A percentile compares a stretch with the other conserved stretches of the same genome.
phyloP scores from a whole-genome alignment of 805 yeast genomes.

The Zygosaccharomyces rouxii region DNA sequence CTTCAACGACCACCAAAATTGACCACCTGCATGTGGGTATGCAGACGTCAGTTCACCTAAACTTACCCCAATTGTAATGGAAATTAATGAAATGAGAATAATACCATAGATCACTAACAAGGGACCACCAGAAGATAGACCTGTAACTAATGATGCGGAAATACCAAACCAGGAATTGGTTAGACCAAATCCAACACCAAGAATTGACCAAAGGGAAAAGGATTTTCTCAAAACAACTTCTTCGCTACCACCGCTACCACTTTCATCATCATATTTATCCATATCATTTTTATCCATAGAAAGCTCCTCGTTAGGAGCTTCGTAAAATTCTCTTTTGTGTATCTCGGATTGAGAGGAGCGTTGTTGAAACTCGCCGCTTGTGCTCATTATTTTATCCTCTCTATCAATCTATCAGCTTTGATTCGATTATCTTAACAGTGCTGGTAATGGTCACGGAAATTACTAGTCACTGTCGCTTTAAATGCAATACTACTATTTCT shows the following conservation, averaged over 20 bases:
- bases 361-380: neutral
- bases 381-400: neutral
- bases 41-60: constrained; percentile 54
- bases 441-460: neutral
- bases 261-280: neutral
- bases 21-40: constrained; percentile 63
- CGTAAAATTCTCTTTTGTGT: constrained; percentile 10
- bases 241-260: constrained; percentile 12
- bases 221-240: constrained; percentile 37
- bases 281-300: constrained; percentile 2
- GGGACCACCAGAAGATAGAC: constrained; percentile 58
- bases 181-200: constrained; percentile 59
- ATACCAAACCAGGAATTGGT: constrained; percentile 65
- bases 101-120: constrained; percentile 57
- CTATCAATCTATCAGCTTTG: neutral
- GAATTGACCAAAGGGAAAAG: constrained; percentile 47
- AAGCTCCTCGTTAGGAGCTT: neutral
- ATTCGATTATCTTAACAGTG: neutral
- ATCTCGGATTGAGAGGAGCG: constrained; percentile 6
- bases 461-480: neutral
- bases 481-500: neutral
- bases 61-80: constrained; percentile 47
- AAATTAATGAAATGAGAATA: constrained; percentile 46
- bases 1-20: constrained; percentile 55
- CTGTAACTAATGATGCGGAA: constrained; percentile 54